phyloP scores from a whole-genome alignment of 2,329 filamentous ascomycete species.

The Verticillium nubilum region DNA sequence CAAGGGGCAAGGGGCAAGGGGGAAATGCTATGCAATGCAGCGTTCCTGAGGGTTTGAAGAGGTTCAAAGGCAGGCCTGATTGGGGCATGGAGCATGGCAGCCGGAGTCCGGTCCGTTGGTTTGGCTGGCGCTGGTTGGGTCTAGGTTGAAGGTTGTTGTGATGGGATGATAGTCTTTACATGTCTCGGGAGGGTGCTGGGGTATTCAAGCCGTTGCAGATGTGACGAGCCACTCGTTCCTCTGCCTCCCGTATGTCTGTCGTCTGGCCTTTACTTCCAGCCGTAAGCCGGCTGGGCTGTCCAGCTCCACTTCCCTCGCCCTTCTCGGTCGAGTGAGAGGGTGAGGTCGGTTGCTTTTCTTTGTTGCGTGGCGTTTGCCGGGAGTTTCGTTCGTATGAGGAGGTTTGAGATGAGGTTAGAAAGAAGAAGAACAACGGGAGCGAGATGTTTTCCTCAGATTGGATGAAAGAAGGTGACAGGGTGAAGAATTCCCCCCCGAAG shows the following conservation, averaged over 20 bases:
- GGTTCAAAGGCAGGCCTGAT: constrained; percentile 5
- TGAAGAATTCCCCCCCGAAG: neutral
- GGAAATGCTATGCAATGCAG: neutral
- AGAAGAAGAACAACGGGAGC: neutral
- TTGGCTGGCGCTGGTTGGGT: constrained; percentile 9
- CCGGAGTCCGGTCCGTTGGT: neutral
- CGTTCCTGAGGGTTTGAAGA: neutral
- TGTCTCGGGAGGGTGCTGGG: constrained; percentile 3
- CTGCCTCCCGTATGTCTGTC: neutral
- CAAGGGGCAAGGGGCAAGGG: neutral
- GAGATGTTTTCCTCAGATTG: neutral
- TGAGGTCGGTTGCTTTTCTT: constrained; percentile 6
- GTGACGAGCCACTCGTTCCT: constrained; percentile 10
- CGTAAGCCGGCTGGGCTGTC: neutral
- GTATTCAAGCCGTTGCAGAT: constrained; percentile 13
- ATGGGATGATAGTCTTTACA: constrained; percentile 1
- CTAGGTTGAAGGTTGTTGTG: constrained; percentile 3
- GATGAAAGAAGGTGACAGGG: neutral
- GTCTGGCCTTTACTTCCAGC: neutral
- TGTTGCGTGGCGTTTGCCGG: constrained; percentile 5
- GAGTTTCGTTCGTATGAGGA: neutral
- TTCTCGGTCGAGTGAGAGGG: constrained; percentile 15
- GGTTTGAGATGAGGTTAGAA: neutral
- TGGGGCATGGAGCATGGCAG: neutral
- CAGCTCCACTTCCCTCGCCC: constrained; percentile 1